Evolutionary conservation across 2,329 filamentous ascomycete genomes (phyloP).

Genomic region (Colletotrichum sp.): DNA sequence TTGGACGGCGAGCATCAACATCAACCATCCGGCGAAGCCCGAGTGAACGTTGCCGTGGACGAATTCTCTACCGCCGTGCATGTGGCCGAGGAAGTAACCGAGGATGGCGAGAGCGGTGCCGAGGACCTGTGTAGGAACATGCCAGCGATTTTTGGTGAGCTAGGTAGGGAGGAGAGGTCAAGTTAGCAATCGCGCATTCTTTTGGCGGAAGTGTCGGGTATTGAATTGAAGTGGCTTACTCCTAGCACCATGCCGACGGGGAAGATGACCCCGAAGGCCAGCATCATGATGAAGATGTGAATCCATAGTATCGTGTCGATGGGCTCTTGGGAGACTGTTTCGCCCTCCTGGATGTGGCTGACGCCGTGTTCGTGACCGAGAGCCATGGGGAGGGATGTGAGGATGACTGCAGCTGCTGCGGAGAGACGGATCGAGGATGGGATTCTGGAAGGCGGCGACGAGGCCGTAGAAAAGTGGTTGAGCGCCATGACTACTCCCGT

Average conservation of each 20-base stretch:
- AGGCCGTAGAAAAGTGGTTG: conserved; percentile 12
- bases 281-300: conserved; percentile 87
- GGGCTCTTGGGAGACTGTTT: conserved; percentile 73
- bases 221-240: conserved; percentile 54
- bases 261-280: conserved; percentile 91
- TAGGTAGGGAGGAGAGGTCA: conserved; percentile 36
- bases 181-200: conserved; percentile 2
- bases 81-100: conserved; percentile 90
- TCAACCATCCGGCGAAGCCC: conserved; percentile 79
- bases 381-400: conserved; percentile 20
- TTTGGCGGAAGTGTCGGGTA: not conserved
- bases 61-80: conserved; percentile 89
- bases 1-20: conserved; percentile 80
- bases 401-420: not conserved
- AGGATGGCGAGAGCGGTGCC: conserved; percentile 78
- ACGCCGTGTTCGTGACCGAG: conserved; percentile 54
- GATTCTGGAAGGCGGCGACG: conserved; percentile 1
- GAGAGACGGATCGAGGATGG: not conserved
- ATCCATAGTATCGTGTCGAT: conserved; percentile 89
- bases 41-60: conserved; percentile 76
- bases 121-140: conserved; percentile 84
- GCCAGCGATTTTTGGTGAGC: conserved; percentile 91
- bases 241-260: conserved; percentile 95
- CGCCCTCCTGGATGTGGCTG: conserved; percentile 69
- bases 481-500: conserved; percentile 9